These are phyloP conservation scores for Coemansia sp. DNA, from an alignment of 192 early-diverging fungal species.

Conservation along the genomic window DNA sequence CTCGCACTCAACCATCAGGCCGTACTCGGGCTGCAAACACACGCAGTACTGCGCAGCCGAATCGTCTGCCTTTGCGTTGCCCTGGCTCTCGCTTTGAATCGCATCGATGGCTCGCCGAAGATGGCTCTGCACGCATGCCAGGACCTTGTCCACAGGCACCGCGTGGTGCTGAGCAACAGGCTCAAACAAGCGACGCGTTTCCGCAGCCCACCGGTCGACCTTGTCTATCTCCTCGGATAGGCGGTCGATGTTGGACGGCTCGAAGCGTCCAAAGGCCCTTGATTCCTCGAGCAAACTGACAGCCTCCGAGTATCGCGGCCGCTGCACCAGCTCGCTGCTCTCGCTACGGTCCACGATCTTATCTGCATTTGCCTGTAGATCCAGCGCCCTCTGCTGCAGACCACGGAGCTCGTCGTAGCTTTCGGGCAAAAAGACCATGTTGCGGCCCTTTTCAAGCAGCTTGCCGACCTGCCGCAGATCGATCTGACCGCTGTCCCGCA, in stretches of 20 bases:
- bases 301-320: slow-evolving; percentile 26
- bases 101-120: slow-evolving; percentile 21
- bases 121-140: slow-evolving; percentile 17
- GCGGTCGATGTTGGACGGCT: slow-evolving; percentile 17
- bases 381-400: slow-evolving; percentile 33
- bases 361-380: slow-evolving; percentile 35
- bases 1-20: slow-evolving; percentile 68
- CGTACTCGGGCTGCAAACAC: slow-evolving; percentile 59
- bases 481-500: slow-evolving; percentile 8
- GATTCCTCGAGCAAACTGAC: slow-evolving; percentile 14
- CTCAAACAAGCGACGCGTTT: slow-evolving; percentile 22
- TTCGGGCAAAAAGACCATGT: slow-evolving; percentile 18
- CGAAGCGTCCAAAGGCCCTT: slow-evolving; percentile 31
- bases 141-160: slow-evolving; percentile 5
- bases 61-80: background rate
- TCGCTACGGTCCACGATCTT: slow-evolving; percentile 20
- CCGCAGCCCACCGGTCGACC: slow-evolving; percentile 20
- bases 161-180: slow-evolving; percentile 2
- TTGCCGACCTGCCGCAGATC: slow-evolving; percentile 24
- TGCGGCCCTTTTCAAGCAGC: slow-evolving; percentile 46
- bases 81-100: background rate
- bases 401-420: slow-evolving; percentile 17
- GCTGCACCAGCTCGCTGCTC: slow-evolving; percentile 26
- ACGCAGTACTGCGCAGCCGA: slow-evolving; percentile 54
- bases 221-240: slow-evolving; percentile 13